Evolutionary conservation across 257 asterid species (phyloP), one percentile per base, ranked within the genome.

Genomic region (Agastache rugosa): DNA sequence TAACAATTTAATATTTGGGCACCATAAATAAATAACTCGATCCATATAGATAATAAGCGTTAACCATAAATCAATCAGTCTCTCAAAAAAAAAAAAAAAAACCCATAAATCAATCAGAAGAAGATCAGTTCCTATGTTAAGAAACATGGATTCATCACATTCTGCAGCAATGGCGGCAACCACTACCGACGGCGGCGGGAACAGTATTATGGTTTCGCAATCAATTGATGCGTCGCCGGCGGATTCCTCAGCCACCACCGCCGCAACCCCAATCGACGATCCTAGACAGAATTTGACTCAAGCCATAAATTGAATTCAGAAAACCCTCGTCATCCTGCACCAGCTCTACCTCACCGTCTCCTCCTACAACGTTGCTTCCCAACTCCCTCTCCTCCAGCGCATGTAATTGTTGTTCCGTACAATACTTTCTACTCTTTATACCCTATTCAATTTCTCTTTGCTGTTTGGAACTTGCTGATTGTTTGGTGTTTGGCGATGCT

Each of bases 381-480:
- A 88, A 68, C 79, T 90, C 73, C 91, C 96, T 27, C 94, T 89
- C 71, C 94, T 92, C 61, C 93, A 87, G 63, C 91, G 93, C 88
- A 73, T 87, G 98, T 90, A 82, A 72, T 44, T 59, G n/a, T 27
- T 42, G 31, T 27, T 42, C 22, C 20, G 22, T n/a, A 8, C 22
- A 15, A 48, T 48, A n/a, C 54, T 48, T 16, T 45, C 11, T 11
- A 1, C 5, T 3, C 11, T 14, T 48, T 48, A 48, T 15, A 5
- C 22, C 55, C 5, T 3, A 5, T 39, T 39, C 44, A 39, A 39
- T 48, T n/a, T 6, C 55, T 15, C 51, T 39, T 37, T 55, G 15
- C 56, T 41, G 14, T 44, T 22, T 8, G 51, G 8, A 3, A 34
- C 67, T 5, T 44, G 11, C 17, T 3, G 15, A 29, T 17, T 29